Percentiles rank a stretch among this genome's conserved stretches.
Evolutionary conservation across 2,329 filamentous ascomycete genomes (phyloP).

Genomic region (Lachnellula subtilissima): DNA sequence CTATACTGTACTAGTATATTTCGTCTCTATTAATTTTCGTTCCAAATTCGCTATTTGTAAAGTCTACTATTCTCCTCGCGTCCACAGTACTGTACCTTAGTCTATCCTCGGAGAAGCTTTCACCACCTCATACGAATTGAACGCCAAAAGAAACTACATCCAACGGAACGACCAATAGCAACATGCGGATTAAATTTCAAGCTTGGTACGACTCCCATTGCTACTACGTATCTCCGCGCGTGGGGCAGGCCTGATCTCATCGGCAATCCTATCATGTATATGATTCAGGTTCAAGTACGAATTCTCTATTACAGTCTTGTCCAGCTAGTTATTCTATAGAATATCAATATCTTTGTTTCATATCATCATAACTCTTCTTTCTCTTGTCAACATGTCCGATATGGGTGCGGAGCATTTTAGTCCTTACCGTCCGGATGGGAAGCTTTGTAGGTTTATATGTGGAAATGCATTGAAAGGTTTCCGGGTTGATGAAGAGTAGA

Average conservation of each 20-base stretch:
- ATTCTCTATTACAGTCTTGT: background rate
- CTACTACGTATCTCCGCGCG: background rate
- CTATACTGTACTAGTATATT: background rate
- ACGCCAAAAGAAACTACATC: slow-evolving; percentile 1
- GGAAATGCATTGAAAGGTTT: background rate
- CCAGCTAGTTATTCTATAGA: background rate
- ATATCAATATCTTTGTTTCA: background rate
- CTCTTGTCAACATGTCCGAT: background rate
- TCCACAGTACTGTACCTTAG: too few species aligned
- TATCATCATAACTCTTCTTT: background rate
- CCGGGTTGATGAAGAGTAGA: slow-evolving; percentile 34
- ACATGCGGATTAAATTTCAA: background rate
- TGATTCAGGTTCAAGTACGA: background rate
- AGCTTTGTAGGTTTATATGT: slow-evolving; percentile 18
- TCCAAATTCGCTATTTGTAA: too few species aligned
- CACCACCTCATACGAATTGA: background rate
- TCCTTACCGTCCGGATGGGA: slow-evolving; percentile 28
- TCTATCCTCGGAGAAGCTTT: slow-evolving; percentile 10
- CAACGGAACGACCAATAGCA: slow-evolving; percentile 1
- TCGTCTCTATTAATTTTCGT: background rate
- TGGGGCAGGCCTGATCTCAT: background rate
- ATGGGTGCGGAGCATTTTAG: slow-evolving; percentile 27
- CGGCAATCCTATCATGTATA: background rate
- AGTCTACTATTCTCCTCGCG: too few species aligned
- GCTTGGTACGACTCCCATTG: background rate